Evolutionary conservation across 306 rosid species (phyloP).

Genomic region (Comarum palustre): DNA sequence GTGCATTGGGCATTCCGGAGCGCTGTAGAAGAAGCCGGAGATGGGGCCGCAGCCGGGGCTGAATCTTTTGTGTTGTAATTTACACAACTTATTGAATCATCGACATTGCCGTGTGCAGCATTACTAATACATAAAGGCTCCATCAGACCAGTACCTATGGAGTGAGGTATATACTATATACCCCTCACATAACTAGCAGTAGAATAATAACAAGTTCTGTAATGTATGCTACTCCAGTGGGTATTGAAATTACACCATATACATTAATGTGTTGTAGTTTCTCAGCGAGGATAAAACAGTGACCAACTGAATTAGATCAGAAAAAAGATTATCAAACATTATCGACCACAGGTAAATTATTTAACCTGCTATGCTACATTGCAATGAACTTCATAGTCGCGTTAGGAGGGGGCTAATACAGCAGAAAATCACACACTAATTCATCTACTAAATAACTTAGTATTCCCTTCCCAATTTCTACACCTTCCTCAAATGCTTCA

Average conservation of each 20-base stretch:
- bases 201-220: background rate
- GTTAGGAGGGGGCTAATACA: slow-evolving; percentile 27
- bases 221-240: background rate
- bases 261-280: background rate
- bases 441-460: slow-evolving; percentile 53
- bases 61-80: too few species aligned
- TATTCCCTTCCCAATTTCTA: slow-evolving; percentile 53
- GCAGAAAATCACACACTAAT: slow-evolving; percentile 56
- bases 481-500: slow-evolving; percentile 64
- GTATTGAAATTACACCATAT: background rate
- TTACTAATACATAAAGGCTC: too few species aligned
- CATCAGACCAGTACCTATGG: too few species aligned
- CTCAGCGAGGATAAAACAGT: background rate
- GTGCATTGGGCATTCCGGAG: slow-evolving; percentile 96
- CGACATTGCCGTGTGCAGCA: too few species aligned
- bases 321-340: slow-evolving; percentile 5
- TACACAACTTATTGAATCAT: too few species aligned
- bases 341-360: slow-evolving; percentile 16
- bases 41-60: slow-evolving; percentile 71
- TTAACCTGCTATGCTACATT: slow-evolving; percentile 16
- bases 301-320: background rate
- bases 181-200: background rate
- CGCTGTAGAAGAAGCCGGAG: slow-evolving; percentile 77
- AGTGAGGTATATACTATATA: too few species aligned
- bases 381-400: background rate